Evolutionary conservation across 768 basidiomycete genomes (phyloP).

Genomic region (Coprinopsis sp.): DNA sequence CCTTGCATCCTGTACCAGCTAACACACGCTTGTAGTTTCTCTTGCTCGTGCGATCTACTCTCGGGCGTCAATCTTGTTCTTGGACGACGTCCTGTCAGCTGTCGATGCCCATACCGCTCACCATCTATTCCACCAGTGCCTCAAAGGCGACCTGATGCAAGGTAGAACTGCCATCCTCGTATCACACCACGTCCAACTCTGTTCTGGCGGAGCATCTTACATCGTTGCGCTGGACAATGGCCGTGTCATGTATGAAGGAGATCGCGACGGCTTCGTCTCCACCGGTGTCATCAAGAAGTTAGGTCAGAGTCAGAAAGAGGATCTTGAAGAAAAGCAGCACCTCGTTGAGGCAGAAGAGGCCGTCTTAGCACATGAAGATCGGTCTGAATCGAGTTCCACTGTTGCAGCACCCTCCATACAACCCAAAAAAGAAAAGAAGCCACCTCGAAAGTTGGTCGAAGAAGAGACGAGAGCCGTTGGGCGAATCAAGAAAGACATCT

Average conservation of each 20-base stretch:
- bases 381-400: constrained; percentile 35
- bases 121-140: constrained; percentile 75
- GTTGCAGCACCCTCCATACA: constrained; percentile 31
- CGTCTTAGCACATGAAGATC: constrained; percentile 43
- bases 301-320: constrained; percentile 37
- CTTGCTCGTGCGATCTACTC: constrained; percentile 83
- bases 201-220: no score
- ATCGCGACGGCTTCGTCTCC: no score
- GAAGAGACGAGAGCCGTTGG: constrained; percentile 79
- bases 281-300: constrained; percentile 65
- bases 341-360: constrained; percentile 39
- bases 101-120: constrained; percentile 90
- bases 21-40: constrained; percentile 22
- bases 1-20: constrained; percentile 38
- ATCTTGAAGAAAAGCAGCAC: constrained; percentile 46
- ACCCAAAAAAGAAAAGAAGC: constrained; percentile 29
- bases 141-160: constrained; percentile 75
- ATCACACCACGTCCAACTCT: constrained; percentile 89
- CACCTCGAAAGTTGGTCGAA: constrained; percentile 78
- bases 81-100: constrained; percentile 77
- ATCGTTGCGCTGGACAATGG: no score
- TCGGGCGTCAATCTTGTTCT: constrained; percentile 70
- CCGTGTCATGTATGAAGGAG: no score
- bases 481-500: constrained; percentile 61
- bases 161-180: constrained; percentile 85